Percentiles rank a stretch among this genome's conserved stretches.
Conservation (phyloP, 129 eudicot genomes). For the Scalesia atractyloides region DNA sequence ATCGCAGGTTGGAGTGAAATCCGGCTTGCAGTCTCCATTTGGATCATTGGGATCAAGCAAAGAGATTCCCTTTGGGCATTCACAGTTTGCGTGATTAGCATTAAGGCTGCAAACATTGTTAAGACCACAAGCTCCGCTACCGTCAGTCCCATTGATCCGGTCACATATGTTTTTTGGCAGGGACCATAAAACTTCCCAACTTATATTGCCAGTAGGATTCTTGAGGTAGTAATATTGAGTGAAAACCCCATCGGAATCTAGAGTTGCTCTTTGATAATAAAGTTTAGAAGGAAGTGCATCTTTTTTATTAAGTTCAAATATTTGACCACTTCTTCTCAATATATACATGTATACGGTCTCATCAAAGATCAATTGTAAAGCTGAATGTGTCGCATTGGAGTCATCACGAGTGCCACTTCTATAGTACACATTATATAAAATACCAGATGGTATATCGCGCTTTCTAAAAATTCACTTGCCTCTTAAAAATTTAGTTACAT, state of each 20-base stretch:
- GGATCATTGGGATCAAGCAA: not conserved
- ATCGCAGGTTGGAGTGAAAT: not conserved
- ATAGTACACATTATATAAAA: not conserved
- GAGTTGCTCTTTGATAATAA: slow-evolving; percentile 2
- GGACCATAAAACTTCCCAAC: slow-evolving; percentile 6
- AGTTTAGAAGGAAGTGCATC: not conserved
- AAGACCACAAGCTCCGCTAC: not conserved
- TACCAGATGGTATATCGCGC: not conserved
- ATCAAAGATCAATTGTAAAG: not conserved
- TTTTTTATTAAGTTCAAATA: not conserved
- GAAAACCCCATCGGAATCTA: slow-evolving; percentile 5
- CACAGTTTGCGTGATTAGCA: not conserved
- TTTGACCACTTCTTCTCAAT: not conserved
- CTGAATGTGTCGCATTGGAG: not conserved
- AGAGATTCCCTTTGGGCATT: not conserved
- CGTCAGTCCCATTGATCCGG: not conserved
- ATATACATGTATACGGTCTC: slow-evolving; percentile 6
- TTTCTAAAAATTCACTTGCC: not conserved
- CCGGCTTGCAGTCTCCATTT: not conserved
- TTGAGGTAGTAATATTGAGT: not conserved
- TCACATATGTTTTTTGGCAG: not conserved
- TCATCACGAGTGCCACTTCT: slow-evolving; percentile 3
- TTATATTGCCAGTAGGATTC: not conserved
- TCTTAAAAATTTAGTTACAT: too few relatives aligned
- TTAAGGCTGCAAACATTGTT: slow-evolving; percentile 5